Evolutionary conservation across 352 stramenopile species (phyloP), one percentile per base, ranked within the genome.

Genomic region (Phytopythium aichiense): DNA sequence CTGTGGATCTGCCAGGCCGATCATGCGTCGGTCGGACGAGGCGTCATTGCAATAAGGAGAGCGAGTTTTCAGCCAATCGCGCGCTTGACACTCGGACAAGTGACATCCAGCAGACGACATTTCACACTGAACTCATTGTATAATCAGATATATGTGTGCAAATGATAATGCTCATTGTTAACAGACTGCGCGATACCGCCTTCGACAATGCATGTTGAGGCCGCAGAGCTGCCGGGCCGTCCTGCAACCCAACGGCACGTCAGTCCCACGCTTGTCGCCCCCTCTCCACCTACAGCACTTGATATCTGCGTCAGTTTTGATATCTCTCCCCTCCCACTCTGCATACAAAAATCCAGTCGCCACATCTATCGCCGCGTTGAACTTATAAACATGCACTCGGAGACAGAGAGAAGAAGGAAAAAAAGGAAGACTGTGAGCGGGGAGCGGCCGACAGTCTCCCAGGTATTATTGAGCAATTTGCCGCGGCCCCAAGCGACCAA

Each of bases 401-500:
- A 7, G 22, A 23, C n/a, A 20, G 23, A 35, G 22, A 18, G 22
- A 51, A 16, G 0, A 22, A 51, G 7, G 37, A 22, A 43, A 58
- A 58, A 58, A 58, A 31, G 52, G 33, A 58, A 58, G 52, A 1
- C 35, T 38, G 2, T 38, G 8, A 33, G 8, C 42, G 33, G 33
- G 33, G 33, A 46, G 40, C 40, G 40, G 6, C 40, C 30, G 31
- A 12, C 0, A 13, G 25, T 35, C n/a, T 33, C 46, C 13, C 31
- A 30, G 23, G 31, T 58, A 40, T 3, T 40, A 58, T 58, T 58
- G 52, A 58, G 20, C 52, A 58, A 48, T 58, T 58, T 35, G 52
- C 52, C 16, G 51, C 51, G 30, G 51, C 16, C 28, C 28, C 28
- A 43, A 43, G 52, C 33, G 37, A 23, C 23, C 30, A 28, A 45